Base-by-base conservation (phyloP, 768 basidiomycete genomes). In the Trametopsis cervina region DNA sequence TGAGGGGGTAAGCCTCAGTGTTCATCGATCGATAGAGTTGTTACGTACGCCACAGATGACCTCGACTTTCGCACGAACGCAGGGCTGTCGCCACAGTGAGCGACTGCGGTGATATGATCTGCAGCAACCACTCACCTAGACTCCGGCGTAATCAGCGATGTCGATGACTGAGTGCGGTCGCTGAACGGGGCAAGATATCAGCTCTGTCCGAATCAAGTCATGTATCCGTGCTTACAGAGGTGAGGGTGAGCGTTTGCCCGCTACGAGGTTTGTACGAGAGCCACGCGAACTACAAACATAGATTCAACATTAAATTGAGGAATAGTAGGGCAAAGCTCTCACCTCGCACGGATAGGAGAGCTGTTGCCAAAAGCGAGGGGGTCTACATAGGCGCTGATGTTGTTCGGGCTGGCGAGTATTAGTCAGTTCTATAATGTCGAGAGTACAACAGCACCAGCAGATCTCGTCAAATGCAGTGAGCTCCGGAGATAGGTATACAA, bases 391-490 rank as follows among this genome's bases (percentile, higher is more conserved):
- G 61, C 58, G 33, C 57, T 43, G 29, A 66, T 42, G 49, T 65
- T 64, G 54, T 55, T 62, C 18, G 70, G 69, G 46, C 70, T 71
- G 41, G 49, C 49, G 49, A 24, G 49, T 26, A 50, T 44, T 41
- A 33, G 29, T 7, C 29, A 33, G 29, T 7, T 33, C 15, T 7
- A 33, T 33, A 7, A 33, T n/a, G 29, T 33, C 7, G 9, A 33
- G 29, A 7, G 29, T 33, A 33, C 29, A 33, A 33, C n/a, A n/a
- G n/a, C n/a, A 26, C 15, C 42, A 24, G 23, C 44, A 46, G 44
- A n/a, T 27, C 15, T 17, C 17, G 10, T n/a, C 27, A n/a, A n/a
- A n/a, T n/a, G n/a, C n/a, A n/a, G n/a, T n/a, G n/a, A n/a, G n/a
- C n/a, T n/a, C n/a, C n/a, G n/a, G n/a, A 15, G 29, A 33, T 33